phyloP scores from a whole-genome alignment of 2,329 filamentous ascomycete genomes.

The Colletotrichum simmondsii region DNA sequence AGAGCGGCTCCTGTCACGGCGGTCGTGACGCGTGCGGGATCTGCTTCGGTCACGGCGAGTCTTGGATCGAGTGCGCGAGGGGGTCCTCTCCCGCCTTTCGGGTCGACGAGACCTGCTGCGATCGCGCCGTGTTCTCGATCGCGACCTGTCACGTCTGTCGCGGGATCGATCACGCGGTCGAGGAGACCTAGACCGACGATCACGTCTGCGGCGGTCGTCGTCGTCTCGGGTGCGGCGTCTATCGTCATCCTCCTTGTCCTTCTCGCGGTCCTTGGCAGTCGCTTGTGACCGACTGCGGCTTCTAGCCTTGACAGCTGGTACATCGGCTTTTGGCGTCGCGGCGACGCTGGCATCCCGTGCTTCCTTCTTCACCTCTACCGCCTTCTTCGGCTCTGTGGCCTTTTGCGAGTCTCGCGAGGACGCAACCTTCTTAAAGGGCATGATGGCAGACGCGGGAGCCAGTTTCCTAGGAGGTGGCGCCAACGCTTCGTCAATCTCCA shows the following conservation, averaged over 20 bases:
- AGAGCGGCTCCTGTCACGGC: constrained; percentile 45
- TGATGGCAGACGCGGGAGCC: constrained; percentile 67
- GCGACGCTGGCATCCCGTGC: constrained; percentile 41
- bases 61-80: constrained; percentile 44
- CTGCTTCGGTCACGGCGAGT: constrained; percentile 42
- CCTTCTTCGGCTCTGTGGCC: constrained; percentile 53
- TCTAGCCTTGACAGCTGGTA: constrained; percentile 24
- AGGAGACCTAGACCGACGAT: constrained; percentile 52
- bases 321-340: constrained; percentile 20
- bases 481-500: constrained; percentile 65
- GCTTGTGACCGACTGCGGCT: constrained; percentile 42
- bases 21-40: constrained; percentile 46
- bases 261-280: constrained; percentile 30
- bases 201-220: constrained; percentile 44
- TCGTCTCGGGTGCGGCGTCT: constrained; percentile 44
- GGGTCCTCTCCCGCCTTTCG: constrained; percentile 50
- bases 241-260: constrained; percentile 40
- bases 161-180: constrained; percentile 46
- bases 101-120: constrained; percentile 45
- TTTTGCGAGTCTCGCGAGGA: constrained; percentile 53
- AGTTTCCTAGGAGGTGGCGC: constrained; percentile 65
- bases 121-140: constrained; percentile 44
- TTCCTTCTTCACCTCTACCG: constrained; percentile 46
- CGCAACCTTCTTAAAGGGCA: constrained; percentile 59
- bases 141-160: constrained; percentile 45